Conservation (phyloP, 2,329 filamentous ascomycete genomes). For the Phyllosticta citrichinensis region DNA sequence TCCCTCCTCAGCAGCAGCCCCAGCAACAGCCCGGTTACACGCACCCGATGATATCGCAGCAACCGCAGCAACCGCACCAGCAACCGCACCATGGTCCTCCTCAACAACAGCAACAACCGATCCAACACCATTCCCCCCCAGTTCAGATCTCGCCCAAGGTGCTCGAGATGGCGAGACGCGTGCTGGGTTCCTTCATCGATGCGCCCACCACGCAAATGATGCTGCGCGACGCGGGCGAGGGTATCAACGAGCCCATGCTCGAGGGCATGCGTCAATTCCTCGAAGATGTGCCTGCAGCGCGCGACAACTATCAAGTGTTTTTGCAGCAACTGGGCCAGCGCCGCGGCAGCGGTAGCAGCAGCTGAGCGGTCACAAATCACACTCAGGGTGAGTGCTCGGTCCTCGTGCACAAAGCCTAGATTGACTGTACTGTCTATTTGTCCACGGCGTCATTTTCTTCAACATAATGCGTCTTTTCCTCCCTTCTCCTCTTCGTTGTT, state of each 20-base stretch:
- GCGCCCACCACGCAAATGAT: conserved; percentile 32
- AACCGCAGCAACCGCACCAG: conserved; percentile 16
- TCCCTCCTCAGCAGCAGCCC: background rate
- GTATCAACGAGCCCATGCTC: conserved; percentile 50
- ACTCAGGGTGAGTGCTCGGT: too few species aligned
- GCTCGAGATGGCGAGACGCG: conserved; percentile 29
- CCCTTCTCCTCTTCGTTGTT: too few species aligned
- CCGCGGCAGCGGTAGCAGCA: background rate
- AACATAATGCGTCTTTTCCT: too few species aligned
- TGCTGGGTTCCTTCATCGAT: conserved; percentile 34
- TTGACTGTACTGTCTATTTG: too few species aligned
- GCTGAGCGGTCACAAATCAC: background rate
- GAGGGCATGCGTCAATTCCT: conserved; percentile 61
- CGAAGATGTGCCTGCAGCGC: conserved; percentile 53
- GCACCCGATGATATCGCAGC: conserved; percentile 15
- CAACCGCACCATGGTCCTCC: conserved; percentile 1
- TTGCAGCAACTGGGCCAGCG: conserved; percentile 6
- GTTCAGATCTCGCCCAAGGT: conserved; percentile 7
- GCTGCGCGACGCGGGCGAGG: conserved; percentile 22
- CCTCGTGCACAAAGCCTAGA: too few species aligned
- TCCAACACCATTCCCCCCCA: background rate
- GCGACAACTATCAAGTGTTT: conserved; percentile 43
- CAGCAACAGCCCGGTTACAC: background rate
- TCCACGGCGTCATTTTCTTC: too few species aligned
- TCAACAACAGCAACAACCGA: conserved; percentile 8